These are phyloP conservation scores for Calvatia gigantea DNA, from an alignment of 768 basidiomycete species.

Conservation along the genomic window DNA sequence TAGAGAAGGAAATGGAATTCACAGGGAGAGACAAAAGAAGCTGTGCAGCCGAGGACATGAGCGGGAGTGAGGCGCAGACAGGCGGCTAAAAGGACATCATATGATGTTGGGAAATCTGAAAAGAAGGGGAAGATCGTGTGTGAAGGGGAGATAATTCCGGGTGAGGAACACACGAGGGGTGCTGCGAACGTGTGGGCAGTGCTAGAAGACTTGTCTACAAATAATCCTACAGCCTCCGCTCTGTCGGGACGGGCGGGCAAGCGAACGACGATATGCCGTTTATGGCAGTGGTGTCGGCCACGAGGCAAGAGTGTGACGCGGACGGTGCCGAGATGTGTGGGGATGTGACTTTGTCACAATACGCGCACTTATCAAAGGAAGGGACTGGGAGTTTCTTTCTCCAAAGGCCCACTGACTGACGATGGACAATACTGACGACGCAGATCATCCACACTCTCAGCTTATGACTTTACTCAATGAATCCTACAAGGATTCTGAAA, in stretches of 20 bases:
- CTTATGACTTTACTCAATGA: slow-evolving; percentile 56
- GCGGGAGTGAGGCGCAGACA: slow-evolving; percentile 3
- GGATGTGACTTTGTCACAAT: background rate
- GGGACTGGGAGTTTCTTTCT: background rate
- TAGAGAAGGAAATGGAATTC: background rate
- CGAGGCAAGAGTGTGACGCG: slow-evolving; percentile 5
- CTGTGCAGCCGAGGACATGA: slow-evolving; percentile 9
- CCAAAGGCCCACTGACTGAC: background rate
- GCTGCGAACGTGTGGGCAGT: background rate
- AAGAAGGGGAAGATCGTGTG: background rate
- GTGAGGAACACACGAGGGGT: background rate
- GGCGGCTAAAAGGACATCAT: slow-evolving; percentile 7
- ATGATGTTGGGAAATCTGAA: background rate
- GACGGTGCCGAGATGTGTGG: slow-evolving; percentile 11
- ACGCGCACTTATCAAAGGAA: slow-evolving; percentile 7
- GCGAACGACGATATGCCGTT: background rate
- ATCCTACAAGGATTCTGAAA: slow-evolving; percentile 50
- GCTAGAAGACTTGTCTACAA: background rate
- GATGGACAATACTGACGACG: slow-evolving; percentile 4
- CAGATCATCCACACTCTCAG: slow-evolving; percentile 31
- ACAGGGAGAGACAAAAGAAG: background rate
- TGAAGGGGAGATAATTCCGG: slow-evolving; percentile 9
- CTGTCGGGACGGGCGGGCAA: background rate
- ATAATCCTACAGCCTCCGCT: background rate
- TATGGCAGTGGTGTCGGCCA: slow-evolving; percentile 1